Conservation (phyloP, 495 filamentous ascomycete species). For the Parmelia sp. region DNA sequence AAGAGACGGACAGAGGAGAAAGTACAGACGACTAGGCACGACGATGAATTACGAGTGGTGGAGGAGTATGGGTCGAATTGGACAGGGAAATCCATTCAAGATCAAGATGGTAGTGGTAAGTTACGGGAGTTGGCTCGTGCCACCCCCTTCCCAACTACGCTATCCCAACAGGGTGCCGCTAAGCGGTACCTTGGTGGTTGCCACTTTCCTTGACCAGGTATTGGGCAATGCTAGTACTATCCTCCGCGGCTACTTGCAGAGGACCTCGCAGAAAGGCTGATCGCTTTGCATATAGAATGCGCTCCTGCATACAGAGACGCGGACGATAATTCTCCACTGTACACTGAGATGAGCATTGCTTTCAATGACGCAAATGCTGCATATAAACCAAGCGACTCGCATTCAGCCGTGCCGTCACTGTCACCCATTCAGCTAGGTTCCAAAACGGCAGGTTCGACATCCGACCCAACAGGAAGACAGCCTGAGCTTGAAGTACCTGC, state of each 20-base stretch:
- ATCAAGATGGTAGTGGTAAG: constrained; percentile 7
- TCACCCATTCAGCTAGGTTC: background rate
- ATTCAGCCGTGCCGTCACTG: background rate
- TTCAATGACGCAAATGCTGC: background rate
- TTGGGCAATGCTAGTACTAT: background rate
- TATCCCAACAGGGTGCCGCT: background rate
- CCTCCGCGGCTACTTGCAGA: background rate
- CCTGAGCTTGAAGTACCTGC: constrained; percentile 1
- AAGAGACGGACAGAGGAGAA: background rate
- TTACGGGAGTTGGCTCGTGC: background rate
- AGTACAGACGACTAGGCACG: background rate
- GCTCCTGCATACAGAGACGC: background rate
- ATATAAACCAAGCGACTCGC: background rate
- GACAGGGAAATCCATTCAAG: constrained; percentile 1
- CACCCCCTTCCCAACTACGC: background rate
- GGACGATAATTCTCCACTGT: background rate
- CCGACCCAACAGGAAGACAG: background rate
- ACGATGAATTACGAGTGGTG: constrained; percentile 5
- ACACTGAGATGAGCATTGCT: background rate
- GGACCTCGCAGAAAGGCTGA: background rate
- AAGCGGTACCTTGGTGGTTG: background rate
- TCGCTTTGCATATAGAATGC: background rate
- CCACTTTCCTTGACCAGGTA: background rate
- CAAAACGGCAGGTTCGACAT: background rate
- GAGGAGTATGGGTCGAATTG: background rate